Evolutionary conservation across 305 asterid species (phyloP).

Genomic region (Plantago lanceolata): DNA sequence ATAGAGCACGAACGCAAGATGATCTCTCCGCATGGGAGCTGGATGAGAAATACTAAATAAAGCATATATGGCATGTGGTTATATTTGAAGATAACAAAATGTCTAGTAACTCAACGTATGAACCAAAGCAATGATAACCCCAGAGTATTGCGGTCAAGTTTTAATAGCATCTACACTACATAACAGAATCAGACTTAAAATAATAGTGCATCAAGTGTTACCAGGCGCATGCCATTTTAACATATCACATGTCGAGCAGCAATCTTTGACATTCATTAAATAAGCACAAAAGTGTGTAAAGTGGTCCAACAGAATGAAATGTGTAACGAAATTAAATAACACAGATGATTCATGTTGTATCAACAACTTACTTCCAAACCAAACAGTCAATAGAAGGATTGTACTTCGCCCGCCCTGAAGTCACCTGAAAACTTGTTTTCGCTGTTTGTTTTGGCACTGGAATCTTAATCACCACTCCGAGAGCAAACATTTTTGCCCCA

Average conservation of each 20-base stretch:
- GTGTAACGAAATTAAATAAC: constrained; percentile 9
- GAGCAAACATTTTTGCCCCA: constrained; percentile 99
- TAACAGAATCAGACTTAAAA: no score
- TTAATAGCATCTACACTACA: neutral
- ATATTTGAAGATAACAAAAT: neutral
- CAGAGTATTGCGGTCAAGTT: neutral
- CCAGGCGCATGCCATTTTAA: no score
- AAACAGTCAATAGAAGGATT: constrained; percentile 92
- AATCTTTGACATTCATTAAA: no score
- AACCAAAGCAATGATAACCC: neutral
- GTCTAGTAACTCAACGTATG: neutral
- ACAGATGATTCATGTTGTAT: constrained; percentile 2
- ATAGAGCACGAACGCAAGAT: no score
- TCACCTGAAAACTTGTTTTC: constrained; percentile 97
- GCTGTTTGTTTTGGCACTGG: constrained; percentile 99
- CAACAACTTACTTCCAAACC: constrained; percentile 93
- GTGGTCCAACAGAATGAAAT: constrained; percentile 9
- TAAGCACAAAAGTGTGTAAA: neutral
- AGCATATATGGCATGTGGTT: neutral
- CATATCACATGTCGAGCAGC: neutral
- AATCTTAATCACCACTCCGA: constrained; percentile 93
- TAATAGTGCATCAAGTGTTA: no score
- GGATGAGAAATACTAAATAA: neutral
- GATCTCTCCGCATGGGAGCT: no score
- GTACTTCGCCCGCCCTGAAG: constrained; percentile 95